Percentiles rank a stretch among this genome's conserved stretches.
Conservation (phyloP, 176 grass and related monocot species). For the Juncus inflexus region DNA sequence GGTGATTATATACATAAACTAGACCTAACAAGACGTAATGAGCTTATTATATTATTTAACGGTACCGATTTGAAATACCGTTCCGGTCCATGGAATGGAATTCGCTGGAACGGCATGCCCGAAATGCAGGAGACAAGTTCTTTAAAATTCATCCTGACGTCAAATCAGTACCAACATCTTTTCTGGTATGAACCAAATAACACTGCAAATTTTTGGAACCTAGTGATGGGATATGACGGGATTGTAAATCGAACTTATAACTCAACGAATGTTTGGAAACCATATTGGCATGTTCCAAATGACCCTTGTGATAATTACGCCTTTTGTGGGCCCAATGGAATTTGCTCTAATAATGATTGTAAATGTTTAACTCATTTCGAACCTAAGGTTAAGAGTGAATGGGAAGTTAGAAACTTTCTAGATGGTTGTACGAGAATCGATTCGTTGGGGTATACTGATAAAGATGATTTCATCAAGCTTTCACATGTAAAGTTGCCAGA, state of each 20-base stretch:
- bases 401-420: constrained; percentile 48
- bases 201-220: constrained; percentile 24
- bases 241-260: constrained; percentile 26
- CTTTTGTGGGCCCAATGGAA: constrained; percentile 42
- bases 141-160: background rate
- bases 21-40: constrained; percentile 27
- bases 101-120: constrained; percentile 29
- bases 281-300: constrained; percentile 35
- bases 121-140: constrained; percentile 4
- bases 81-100: constrained; percentile 43
- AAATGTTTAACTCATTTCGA: constrained; percentile 28
- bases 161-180: constrained; percentile 26
- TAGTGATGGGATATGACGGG: constrained; percentile 42
- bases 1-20: constrained; percentile 16
- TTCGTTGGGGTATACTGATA: background rate
- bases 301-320: constrained; percentile 44
- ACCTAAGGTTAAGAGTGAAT: constrained; percentile 11
- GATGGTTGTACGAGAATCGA: constrained; percentile 29
- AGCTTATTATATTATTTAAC: constrained; percentile 30
- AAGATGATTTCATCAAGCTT: constrained; percentile 34
- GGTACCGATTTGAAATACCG: constrained; percentile 22
- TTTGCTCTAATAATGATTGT: constrained; percentile 43
- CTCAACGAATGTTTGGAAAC: constrained; percentile 15
- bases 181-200: constrained; percentile 30
- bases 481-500: constrained; percentile 47